Conservation (phyloP, 2,329 filamentous ascomycete genomes). For the Penicillium sp. region DNA sequence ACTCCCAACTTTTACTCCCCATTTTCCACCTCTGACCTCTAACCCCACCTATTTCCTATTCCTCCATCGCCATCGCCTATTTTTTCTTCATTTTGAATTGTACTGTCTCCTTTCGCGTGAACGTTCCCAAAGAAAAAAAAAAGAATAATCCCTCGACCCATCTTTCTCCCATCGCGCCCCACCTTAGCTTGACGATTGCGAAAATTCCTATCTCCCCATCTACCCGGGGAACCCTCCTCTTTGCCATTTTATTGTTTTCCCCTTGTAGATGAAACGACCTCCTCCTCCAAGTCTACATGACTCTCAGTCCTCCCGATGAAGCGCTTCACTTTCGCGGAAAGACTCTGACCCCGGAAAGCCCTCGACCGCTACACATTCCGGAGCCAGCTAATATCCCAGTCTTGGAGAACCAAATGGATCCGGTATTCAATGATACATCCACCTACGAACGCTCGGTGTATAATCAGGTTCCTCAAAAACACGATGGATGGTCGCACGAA, state of each 20-base stretch:
- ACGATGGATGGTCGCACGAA: conserved; percentile 20
- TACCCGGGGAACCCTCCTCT: background rate
- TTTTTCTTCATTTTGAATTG: conserved; percentile 4
- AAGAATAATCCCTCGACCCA: conserved; percentile 13
- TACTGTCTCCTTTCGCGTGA: conserved; percentile 15
- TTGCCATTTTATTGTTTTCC: conserved; percentile 1
- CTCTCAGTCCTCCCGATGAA: conserved; percentile 49
- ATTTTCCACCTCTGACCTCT: background rate
- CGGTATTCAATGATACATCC: conserved; percentile 66
- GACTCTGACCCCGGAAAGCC: conserved; percentile 67
- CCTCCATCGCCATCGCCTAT: background rate
- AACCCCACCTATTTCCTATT: background rate
- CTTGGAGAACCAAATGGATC: conserved; percentile 70
- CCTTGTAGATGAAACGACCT: conserved; percentile 43
- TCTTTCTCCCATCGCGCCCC: conserved; percentile 39
- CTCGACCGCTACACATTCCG: conserved; percentile 66
- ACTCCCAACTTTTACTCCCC: background rate
- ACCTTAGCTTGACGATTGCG: conserved; percentile 38
- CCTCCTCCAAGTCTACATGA: conserved; percentile 51
- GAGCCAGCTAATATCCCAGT: conserved; percentile 69
- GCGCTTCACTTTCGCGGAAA: conserved; percentile 62
- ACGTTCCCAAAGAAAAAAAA: conserved; percentile 8
- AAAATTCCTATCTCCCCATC: conserved; percentile 26
- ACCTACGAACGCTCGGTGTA: conserved; percentile 51
- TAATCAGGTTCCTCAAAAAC: conserved; percentile 12